These are phyloP conservation scores for Colletotrichum somersetense DNA, from an alignment of 2,329 filamentous ascomycete genomes.

Conservation along the genomic window DNA sequence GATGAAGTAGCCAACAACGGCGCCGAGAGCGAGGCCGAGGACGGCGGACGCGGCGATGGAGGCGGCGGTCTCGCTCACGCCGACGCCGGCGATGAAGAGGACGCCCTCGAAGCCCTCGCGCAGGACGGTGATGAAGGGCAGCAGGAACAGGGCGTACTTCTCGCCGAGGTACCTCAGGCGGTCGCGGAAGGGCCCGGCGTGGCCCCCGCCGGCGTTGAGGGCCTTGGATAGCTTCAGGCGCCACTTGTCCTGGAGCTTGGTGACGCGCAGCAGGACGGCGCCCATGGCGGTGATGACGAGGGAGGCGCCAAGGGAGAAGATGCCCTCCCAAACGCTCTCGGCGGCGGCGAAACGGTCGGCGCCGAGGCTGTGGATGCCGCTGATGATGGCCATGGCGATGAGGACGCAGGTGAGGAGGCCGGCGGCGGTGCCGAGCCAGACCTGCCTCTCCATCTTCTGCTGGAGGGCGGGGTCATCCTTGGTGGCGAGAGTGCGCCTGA, in stretches of 20 bases:
- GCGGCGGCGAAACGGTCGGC: constrained; percentile 67
- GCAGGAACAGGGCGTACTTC: constrained; percentile 81
- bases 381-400: constrained; percentile 43
- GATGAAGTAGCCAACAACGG: constrained; percentile 74
- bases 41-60: constrained; percentile 79
- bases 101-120: constrained; percentile 83
- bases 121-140: constrained; percentile 83
- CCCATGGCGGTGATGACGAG: constrained; percentile 76
- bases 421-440: constrained; percentile 65
- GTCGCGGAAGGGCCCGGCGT: constrained; percentile 29
- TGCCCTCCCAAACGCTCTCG: constrained; percentile 76
- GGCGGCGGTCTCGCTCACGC: constrained; percentile 74
- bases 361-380: constrained; percentile 64
- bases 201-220: constrained; percentile 48
- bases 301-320: constrained; percentile 70
- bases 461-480: constrained; percentile 64
- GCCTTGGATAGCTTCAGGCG: constrained; percentile 71
- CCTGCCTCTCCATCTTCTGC: constrained; percentile 67
- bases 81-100: constrained; percentile 83
- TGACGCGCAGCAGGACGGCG: constrained; percentile 73
- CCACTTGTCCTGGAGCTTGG: constrained; percentile 77
- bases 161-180: constrained; percentile 54
- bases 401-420: constrained; percentile 41
- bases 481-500: constrained; percentile 73
- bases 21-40: constrained; percentile 73